Evolutionary conservation across 2,329 filamentous ascomycete species (phyloP).

Genomic region (Pseudofabraea citricarpa): DNA sequence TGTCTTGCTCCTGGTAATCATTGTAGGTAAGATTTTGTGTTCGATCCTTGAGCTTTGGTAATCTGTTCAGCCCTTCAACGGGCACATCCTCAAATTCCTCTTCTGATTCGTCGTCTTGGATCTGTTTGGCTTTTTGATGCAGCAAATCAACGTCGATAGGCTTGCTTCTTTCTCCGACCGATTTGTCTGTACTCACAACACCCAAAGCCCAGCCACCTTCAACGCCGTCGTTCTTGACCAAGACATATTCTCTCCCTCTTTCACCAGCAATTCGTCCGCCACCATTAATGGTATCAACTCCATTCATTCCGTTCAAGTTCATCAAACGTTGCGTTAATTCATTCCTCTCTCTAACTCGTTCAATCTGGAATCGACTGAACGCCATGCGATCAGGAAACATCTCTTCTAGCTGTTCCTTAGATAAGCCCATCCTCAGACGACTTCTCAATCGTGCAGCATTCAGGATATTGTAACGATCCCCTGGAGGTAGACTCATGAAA

Average conservation of each 20-base stretch:
- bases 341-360: constrained; percentile 87
- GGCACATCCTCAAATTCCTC: constrained; percentile 49
- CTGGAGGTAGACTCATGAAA: constrained; percentile 83
- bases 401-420: constrained; percentile 88
- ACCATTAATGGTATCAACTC: constrained; percentile 63
- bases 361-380: constrained; percentile 94
- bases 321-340: constrained; percentile 92
- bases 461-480: constrained; percentile 93
- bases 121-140: constrained; percentile 50
- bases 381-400: constrained; percentile 99
- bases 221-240: constrained; percentile 91
- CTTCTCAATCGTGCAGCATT: constrained; percentile 89
- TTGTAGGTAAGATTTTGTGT: constrained; percentile 18
- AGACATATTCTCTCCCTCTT: constrained; percentile 85
- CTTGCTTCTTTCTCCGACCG: constrained; percentile 73
- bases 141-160: constrained; percentile 86
- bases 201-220: constrained; percentile 96
- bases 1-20: constrained; percentile 21
- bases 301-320: constrained; percentile 87
- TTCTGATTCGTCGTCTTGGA: constrained; percentile 57
- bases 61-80: constrained; percentile 28
- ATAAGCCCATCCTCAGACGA: constrained; percentile 88
- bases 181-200: constrained; percentile 81
- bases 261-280: constrained; percentile 73
- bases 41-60: constrained; percentile 22